Evolutionary conservation across 441 rosid genomes (phyloP).

Genomic region (Caryocar brasiliense): DNA sequence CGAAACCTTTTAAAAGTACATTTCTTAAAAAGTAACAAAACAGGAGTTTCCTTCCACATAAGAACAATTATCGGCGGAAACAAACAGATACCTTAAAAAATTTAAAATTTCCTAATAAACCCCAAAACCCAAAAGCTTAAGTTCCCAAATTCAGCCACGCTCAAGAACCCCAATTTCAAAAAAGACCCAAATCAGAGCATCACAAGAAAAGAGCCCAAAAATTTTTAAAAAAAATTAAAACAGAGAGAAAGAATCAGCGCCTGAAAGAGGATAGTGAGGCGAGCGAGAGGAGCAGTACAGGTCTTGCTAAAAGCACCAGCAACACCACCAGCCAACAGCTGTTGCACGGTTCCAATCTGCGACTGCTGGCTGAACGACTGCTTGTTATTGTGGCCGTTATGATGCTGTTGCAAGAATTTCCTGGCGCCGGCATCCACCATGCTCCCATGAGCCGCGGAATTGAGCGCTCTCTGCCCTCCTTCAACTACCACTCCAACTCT

Average conservation of each 20-base stretch:
- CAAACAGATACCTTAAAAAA: no score
- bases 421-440: conserved; percentile 46
- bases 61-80: no score
- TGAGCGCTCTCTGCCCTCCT: conserved; percentile 59
- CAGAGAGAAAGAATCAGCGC: conserved; percentile 19
- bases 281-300: conserved; percentile 87
- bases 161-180: background rate
- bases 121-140: no score
- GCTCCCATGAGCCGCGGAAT: conserved; percentile 34
- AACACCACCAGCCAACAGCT: conserved; percentile 73
- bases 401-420: conserved; percentile 33
- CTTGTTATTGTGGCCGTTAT: conserved; percentile 1
- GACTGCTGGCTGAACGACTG: conserved; percentile 30
- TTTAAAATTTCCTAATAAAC: no score
- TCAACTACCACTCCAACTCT: conserved; percentile 75
- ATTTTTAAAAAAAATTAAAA: background rate
- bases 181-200: background rate
- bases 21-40: no score
- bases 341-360: conserved; percentile 44
- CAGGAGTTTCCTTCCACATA: no score
- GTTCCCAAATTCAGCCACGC: no score
- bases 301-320: conserved; percentile 91
- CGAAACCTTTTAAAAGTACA: no score
- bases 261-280: conserved; percentile 85
- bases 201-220: background rate